Base-by-base conservation (phyloP, 2,329 filamentous ascomycete genomes). In the Nemania sp. region DNA sequence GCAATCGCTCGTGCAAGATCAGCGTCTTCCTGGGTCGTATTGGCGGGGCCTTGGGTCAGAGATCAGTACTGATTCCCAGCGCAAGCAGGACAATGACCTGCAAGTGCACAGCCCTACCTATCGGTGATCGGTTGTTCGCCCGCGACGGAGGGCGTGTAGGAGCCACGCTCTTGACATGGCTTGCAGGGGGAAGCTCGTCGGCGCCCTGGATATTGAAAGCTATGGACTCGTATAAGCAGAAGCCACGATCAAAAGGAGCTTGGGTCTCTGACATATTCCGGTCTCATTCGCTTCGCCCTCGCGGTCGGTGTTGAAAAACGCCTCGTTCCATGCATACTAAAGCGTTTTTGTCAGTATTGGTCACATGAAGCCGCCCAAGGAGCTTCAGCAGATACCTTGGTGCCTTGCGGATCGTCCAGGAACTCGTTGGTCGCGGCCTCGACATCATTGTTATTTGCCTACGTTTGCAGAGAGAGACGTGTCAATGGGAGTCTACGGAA, bases 141-240 rank as follows among this genome's bases (percentile, higher is more conserved):
- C 85, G 77, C 20, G 86, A 88, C 1, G 86, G 86, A n/a, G 86
- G 86, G 57, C 86, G 79, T 17, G 86, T 87, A 0, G 84, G 83
- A 5, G 82, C 81, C 29, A 76, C 77, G 9, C 74, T 73, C 37
- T 75, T 76, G 59, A 80, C 79, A 47, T 74, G 72, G 39, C 77
- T 76, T 12, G 72, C 70, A 1, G 75, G 76, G 6, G 65, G 43
- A 34, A 79, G 74, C 58, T 80, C 78, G 66, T 81, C 80, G 45
- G 81, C 75, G 7, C 80, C 78, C 62, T 87, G 83, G 61, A 87
- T 81, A 64, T 82, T 80, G 69, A 87, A 87, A 15, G 82, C 83
- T 81, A 66, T 29, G 25, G 47, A 40, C 50, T 46, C 62, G 37
- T 67, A 53, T 60, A 61, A 62, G 57, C 35, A 57, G 21, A n/a